These are phyloP conservation scores for Phytomonas sp. DNA, from an alignment of 208 protist species.

Conservation along the genomic window DNA sequence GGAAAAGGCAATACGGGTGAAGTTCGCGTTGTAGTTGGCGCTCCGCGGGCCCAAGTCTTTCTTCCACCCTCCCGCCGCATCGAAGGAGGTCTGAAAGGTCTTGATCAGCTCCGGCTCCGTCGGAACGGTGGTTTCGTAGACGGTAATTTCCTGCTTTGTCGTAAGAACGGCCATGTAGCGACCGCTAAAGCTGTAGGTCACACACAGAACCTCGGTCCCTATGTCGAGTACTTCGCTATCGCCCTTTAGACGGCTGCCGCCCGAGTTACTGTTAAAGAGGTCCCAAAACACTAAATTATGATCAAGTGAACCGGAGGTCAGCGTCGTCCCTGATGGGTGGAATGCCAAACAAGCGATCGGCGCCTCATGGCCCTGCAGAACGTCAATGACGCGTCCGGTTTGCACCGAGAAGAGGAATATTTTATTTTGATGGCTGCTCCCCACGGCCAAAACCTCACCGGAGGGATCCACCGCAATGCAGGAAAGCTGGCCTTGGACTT, in stretches of 20 bases:
- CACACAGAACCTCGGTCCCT: slow-evolving; percentile 70
- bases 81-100: slow-evolving; percentile 76
- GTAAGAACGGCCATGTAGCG: slow-evolving; percentile 79
- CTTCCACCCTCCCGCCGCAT: slow-evolving; percentile 81
- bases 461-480: slow-evolving; percentile 90
- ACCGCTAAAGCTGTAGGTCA: slow-evolving; percentile 80
- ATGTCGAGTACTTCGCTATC: slow-evolving; percentile 78
- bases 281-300: slow-evolving; percentile 88
- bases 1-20: slow-evolving; percentile 83
- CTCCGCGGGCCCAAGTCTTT: slow-evolving; percentile 74
- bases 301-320: slow-evolving; percentile 82
- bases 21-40: slow-evolving; percentile 72
- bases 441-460: slow-evolving; percentile 84
- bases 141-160: slow-evolving; percentile 72
- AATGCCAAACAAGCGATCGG: slow-evolving; percentile 85
- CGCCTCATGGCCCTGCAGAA: slow-evolving; percentile 84
- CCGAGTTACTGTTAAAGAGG: slow-evolving; percentile 79
- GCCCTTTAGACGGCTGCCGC: slow-evolving; percentile 79
- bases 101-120: slow-evolving; percentile 81
- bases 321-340: slow-evolving; percentile 76
- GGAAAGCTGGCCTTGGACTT: slow-evolving; percentile 54
- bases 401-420: slow-evolving; percentile 90
- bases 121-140: slow-evolving; percentile 79
- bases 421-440: slow-evolving; percentile 65
- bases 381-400: slow-evolving; percentile 85